phyloP scores from a whole-genome alignment of 2,329 filamentous ascomycete genomes.

The Colletotrichum spaethianum region DNA sequence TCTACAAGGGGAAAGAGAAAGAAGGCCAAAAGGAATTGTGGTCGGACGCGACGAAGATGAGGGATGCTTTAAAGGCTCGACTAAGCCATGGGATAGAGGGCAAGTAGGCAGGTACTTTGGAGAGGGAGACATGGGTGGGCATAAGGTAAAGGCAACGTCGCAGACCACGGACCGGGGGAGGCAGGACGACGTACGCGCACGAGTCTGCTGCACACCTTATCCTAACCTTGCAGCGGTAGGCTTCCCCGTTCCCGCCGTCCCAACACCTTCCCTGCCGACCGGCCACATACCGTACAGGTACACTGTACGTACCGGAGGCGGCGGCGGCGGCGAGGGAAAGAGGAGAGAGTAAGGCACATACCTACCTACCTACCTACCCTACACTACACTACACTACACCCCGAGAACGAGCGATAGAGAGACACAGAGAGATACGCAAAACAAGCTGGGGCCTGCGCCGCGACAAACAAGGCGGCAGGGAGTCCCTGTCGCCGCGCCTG shows the following conservation, averaged over 20 bases:
- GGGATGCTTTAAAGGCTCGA: constrained; percentile 31
- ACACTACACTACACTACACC: neutral
- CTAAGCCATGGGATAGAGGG: neutral
- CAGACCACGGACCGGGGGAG: constrained; percentile 19
- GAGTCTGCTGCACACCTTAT: constrained; percentile 1
- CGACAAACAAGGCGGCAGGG: constrained; percentile 11
- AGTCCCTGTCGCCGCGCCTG: constrained; percentile 25
- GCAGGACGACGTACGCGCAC: neutral
- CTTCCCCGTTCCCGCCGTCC: constrained; percentile 18
- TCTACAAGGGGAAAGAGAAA: constrained; percentile 24
- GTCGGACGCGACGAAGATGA: constrained; percentile 31
- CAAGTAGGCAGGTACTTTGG: neutral
- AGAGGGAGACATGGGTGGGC: constrained; percentile 16
- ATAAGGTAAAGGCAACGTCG: constrained; percentile 38
- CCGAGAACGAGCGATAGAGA: neutral
- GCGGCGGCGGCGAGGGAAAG: no score
- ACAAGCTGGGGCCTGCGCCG: constrained; percentile 17
- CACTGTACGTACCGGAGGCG: no score
- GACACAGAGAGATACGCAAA: neutral
- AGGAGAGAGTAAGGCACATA: no score
- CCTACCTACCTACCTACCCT: no score
- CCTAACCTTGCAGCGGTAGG: constrained; percentile 17
- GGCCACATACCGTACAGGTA: no score
- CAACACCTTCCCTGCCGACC: neutral
- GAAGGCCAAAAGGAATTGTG: constrained; percentile 10